Evolutionary conservation across 768 basidiomycete genomes (phyloP), one percentile per base, ranked within the genome.

Genomic region (Hygrophoropsis aurantiaca): DNA sequence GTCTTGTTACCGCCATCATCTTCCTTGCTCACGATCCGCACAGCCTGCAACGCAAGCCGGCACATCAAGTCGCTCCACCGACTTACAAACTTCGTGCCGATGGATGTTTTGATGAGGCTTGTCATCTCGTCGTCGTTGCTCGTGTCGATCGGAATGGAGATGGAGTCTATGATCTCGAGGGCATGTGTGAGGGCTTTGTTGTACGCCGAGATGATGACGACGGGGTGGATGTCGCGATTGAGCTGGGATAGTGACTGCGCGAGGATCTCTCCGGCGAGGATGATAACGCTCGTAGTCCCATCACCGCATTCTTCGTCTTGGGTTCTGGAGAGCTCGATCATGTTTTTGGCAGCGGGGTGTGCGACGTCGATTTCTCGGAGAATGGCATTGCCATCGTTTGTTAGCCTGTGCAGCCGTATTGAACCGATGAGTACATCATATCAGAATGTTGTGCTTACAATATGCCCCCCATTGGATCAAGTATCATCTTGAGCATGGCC

Each of bases 261-360:
- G 15, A 99, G 86, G 55, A 98, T 97, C 68, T 99, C 95, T 11
- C 97, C 95, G 40, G 95, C 95, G 13, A 98, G 79, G 59, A 98
- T 97, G 71, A 99, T 97, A 40, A 98, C 95, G 60, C 90, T 93
- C 11, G 95, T 99, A 19, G 97, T 99, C 49, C 95, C 97, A 68
- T 97, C 97, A 39, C 95, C 97, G 55, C 97, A 97, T 62, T 98
- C 97, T 71, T 98, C 97, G 58, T 98, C 97, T 67, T 98, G 97
- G 1, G 97, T 98, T 63, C 97, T 73, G 58, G 91, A 92, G 10
- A 98, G 82, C 71, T 99, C 97, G 54, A 99, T 97, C 95, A 99
- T 98, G 57, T 94, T 97, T 74, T 98, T 99, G 20, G 97, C 95
- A 21, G 97, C 97, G 3, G 95, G 97, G 59, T 99, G 97, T 2